phyloP scores from a whole-genome alignment of 2,329 filamentous ascomycete species.

The Lachnellula hyalina region DNA sequence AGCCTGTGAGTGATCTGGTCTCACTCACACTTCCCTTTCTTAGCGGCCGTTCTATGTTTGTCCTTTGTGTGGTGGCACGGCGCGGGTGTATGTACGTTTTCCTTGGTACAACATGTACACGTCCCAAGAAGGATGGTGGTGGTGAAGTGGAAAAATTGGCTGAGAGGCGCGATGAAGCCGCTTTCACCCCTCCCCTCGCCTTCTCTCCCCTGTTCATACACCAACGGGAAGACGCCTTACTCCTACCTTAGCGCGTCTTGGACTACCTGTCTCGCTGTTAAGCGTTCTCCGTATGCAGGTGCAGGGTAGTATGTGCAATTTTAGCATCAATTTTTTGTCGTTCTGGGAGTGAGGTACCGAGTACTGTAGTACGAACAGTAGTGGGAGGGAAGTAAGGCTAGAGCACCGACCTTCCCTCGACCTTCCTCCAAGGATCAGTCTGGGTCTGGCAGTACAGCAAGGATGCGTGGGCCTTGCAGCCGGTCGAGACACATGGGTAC shows the following conservation, averaged over 20 bases:
- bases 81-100: too few species aligned
- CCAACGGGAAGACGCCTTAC: neutral
- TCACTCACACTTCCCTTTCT: too few species aligned
- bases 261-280: neutral
- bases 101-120: too few species aligned
- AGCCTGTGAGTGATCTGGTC: neutral
- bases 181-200: neutral
- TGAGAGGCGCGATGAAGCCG: neutral
- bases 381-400: neutral
- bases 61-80: too few species aligned
- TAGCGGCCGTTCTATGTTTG: too few species aligned
- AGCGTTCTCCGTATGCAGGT: neutral
- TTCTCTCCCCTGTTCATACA: neutral
- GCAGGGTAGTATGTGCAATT: conserved; percentile 5
- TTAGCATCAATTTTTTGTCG: conserved; percentile 8
- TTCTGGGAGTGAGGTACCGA: neutral
- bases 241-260: neutral
- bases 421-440: neutral
- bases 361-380: neutral
- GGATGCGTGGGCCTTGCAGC: neutral
- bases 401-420: neutral
- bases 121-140: neutral
- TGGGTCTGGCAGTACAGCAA: neutral
- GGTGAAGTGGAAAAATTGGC: neutral
- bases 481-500: neutral